A percentile compares a stretch with the other conserved stretches of the same genome.
Evolutionary conservation across 257 asterid genomes (phyloP).

Genomic region (Solanum phureja): DNA sequence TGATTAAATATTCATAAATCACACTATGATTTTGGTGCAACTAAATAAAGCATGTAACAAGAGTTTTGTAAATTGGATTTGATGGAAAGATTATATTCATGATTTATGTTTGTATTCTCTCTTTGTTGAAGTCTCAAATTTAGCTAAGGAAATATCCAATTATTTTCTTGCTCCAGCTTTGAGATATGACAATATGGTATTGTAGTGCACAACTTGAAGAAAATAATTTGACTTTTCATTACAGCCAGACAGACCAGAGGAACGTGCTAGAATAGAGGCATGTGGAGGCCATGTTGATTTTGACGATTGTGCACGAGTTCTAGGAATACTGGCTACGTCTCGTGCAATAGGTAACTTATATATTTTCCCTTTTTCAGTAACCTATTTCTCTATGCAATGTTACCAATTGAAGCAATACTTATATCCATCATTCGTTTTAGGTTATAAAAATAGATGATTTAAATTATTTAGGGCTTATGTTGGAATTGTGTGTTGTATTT

Average conservation of each 20-base stretch:
- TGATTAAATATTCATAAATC: neutral
- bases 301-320: neutral
- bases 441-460: neutral
- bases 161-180: neutral
- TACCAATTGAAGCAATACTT: neutral
- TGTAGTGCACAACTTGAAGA: neutral
- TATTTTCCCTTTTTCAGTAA: neutral
- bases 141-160: neutral
- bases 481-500: neutral
- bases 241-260: slow-evolving; percentile 9
- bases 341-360: slow-evolving; percentile 10
- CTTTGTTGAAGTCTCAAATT: neutral
- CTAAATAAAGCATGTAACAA: neutral
- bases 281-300: slow-evolving; percentile 4
- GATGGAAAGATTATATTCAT: neutral
- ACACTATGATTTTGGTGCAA: neutral
- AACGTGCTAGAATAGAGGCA: slow-evolving; percentile 10
- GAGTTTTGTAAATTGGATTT: too few species aligned
- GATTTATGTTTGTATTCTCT: neutral
- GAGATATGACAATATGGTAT: neutral
- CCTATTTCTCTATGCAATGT: neutral
- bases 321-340: slow-evolving; percentile 9
- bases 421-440: neutral
- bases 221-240: neutral
- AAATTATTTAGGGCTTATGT: neutral